Conservation (phyloP, 768 basidiomycete genomes). For the Mycena metata region DNA sequence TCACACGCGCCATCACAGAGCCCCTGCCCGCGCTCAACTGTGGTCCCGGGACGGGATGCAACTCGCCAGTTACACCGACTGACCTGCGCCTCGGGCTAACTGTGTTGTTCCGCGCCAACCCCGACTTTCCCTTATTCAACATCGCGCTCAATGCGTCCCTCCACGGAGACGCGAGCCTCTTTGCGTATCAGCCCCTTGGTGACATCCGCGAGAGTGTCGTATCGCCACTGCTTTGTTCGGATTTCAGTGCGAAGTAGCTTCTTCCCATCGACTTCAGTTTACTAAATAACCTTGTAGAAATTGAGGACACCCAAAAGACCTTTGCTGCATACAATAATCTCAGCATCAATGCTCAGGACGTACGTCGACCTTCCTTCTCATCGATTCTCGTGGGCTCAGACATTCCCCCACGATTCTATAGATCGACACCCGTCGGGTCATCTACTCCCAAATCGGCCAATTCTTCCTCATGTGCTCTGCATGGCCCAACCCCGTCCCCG, state of each 20-base stretch:
- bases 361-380: not conserved
- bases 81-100: conserved; percentile 20
- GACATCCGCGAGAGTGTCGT: conserved; percentile 30
- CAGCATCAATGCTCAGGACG: conserved; percentile 3
- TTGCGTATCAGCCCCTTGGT: conserved; percentile 8
- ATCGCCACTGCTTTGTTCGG: conserved; percentile 25
- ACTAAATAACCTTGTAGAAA: not conserved
- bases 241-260: conserved; percentile 20
- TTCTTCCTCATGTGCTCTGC: conserved; percentile 15
- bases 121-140: conserved; percentile 29
- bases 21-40: conserved; percentile 32
- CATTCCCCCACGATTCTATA: not conserved
- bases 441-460: conserved; percentile 27
- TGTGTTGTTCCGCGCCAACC: conserved; percentile 1
- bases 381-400: no score
- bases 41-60: conserved; percentile 26
- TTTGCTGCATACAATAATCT: conserved; percentile 24
- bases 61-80: conserved; percentile 24
- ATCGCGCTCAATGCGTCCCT: conserved; percentile 22
- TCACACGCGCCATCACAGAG: conserved; percentile 4
- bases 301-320: conserved; percentile 8
- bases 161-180: conserved; percentile 29
- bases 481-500: conserved; percentile 18
- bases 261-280: no score
- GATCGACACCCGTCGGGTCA: conserved; percentile 8